Conservation (phyloP, 306 rosid genomes). For the Cicer judaicum region DNA sequence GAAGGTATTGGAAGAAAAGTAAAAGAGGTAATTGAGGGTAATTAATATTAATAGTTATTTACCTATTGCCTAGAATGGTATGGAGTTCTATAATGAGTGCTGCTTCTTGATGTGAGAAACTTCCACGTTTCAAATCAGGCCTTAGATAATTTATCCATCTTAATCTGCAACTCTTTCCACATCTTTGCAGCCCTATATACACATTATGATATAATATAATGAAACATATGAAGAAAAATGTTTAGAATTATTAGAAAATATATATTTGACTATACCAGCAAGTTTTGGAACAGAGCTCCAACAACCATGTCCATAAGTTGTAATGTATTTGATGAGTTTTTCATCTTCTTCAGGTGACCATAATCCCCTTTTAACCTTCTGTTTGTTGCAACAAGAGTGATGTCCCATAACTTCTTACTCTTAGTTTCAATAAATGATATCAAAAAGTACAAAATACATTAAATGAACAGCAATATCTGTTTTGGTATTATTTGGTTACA, state of each 20-base stretch:
- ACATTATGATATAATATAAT: background rate
- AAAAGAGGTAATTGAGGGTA: conserved; percentile 3
- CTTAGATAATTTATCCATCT: conserved; percentile 98
- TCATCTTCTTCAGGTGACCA: conserved; percentile 99
- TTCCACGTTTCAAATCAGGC: conserved; percentile 96
- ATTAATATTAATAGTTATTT: no score
- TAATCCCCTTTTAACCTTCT: conserved; percentile 94
- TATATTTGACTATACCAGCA: conserved; percentile 57
- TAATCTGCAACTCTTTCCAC: conserved; percentile 96
- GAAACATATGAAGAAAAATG: background rate
- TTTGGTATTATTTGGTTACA: conserved; percentile 28
- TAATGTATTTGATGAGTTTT: conserved; percentile 83
- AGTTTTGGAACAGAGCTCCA: conserved; percentile 97
- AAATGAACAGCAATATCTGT: conserved; percentile 32
- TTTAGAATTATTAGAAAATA: background rate
- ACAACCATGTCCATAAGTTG: conserved; percentile 91
- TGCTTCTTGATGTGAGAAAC: conserved; percentile 93
- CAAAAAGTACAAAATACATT: background rate
- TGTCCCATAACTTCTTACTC: conserved; percentile 57
- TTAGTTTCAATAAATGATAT: no score
- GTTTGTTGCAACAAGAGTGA: conserved; percentile 96
- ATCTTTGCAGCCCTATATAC: conserved; percentile 71
- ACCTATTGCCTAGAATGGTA: conserved; percentile 92
- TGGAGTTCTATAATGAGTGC: conserved; percentile 87
- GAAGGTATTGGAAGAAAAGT: background rate